These are phyloP conservation scores for Globisporangium megalacanthum DNA, from an alignment of 352 stramenopile genomes.

Conservation along the genomic window DNA sequence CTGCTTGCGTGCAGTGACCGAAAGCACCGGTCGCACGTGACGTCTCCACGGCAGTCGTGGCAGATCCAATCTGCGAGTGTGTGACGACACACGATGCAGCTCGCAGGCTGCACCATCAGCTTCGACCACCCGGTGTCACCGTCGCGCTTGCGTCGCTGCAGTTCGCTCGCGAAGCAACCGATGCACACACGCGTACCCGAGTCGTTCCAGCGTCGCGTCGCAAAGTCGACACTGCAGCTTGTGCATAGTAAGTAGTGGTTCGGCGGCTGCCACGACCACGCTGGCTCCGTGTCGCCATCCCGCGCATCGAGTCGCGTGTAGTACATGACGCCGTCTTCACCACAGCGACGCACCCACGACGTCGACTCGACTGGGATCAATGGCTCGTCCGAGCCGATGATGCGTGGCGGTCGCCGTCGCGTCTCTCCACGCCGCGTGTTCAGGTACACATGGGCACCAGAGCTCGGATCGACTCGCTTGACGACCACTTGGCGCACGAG, in stretches of 20 bases:
- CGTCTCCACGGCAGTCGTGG: constrained; percentile 45
- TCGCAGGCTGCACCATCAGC: constrained; percentile 44
- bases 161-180: constrained; percentile 43
- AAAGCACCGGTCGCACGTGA: constrained; percentile 46
- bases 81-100: constrained; percentile 57
- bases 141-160: neutral
- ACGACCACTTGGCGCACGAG: constrained; percentile 50
- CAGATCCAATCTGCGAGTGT: constrained; percentile 37
- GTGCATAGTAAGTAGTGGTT: constrained; percentile 53
- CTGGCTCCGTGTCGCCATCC: neutral
- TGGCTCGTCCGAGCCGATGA: constrained; percentile 48
- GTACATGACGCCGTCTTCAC: constrained; percentile 42
- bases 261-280: constrained; percentile 32
- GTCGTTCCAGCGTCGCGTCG: constrained; percentile 41
- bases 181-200: constrained; percentile 50
- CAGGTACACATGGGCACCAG: constrained; percentile 52
- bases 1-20: constrained; percentile 35
- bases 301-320: constrained; percentile 35
- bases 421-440: constrained; percentile 41
- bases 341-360: constrained; percentile 49
- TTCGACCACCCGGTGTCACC: constrained; percentile 37
- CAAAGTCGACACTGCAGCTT: constrained; percentile 45
- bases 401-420: constrained; percentile 24
- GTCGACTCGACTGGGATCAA: constrained; percentile 51
- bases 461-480: constrained; percentile 53